A percentile compares a stretch with the other conserved stretches of the same genome.
These are phyloP conservation scores for Sporobolomyces pararoseus DNA, from an alignment of 768 basidiomycete genomes.

Conservation along the genomic window DNA sequence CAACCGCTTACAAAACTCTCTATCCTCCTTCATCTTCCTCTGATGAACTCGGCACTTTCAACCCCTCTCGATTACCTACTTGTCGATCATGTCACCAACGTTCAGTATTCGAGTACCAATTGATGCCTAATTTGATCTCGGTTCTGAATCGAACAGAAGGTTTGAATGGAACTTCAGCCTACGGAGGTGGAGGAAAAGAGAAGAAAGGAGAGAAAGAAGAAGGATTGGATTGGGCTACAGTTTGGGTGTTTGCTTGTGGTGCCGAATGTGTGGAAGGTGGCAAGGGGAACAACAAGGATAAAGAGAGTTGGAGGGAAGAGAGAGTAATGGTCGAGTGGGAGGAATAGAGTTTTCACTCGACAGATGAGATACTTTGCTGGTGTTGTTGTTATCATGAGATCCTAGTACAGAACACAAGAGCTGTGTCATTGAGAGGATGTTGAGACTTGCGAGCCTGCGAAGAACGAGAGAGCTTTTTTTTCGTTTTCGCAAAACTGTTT, in stretches of 20 bases:
- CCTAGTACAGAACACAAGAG: neutral
- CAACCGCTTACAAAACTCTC: slow-evolving; percentile 65
- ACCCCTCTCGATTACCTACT: slow-evolving; percentile 56
- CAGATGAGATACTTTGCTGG: neutral
- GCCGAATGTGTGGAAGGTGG: slow-evolving; percentile 71
- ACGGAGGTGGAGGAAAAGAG: slow-evolving; percentile 57
- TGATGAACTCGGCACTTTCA: slow-evolving; percentile 56
- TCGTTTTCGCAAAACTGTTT: no score
- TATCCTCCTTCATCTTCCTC: slow-evolving; percentile 53
- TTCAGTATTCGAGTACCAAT: slow-evolving; percentile 84
- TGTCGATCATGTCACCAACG: slow-evolving; percentile 66
- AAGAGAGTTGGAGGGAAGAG: slow-evolving; percentile 68
- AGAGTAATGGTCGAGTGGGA: slow-evolving; percentile 73
- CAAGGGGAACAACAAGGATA: slow-evolving; percentile 48
- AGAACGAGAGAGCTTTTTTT: neutral
- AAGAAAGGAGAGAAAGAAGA: slow-evolving; percentile 53
- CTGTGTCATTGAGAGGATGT: neutral
- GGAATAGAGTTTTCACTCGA: slow-evolving; percentile 44
- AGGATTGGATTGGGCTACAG: slow-evolving; percentile 94
- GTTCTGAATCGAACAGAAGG: slow-evolving; percentile 54
- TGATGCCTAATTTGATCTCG: slow-evolving; percentile 91
- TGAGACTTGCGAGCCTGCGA: neutral
- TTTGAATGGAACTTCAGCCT: slow-evolving; percentile 63
- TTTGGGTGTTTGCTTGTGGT: slow-evolving; percentile 80
- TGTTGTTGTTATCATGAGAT: slow-evolving; percentile 43